Percentiles rank a stretch among this genome's conserved stretches.
Evolutionary conservation across 495 filamentous ascomycete species (phyloP).

Genomic region (Beverwykella pulmonaria): DNA sequence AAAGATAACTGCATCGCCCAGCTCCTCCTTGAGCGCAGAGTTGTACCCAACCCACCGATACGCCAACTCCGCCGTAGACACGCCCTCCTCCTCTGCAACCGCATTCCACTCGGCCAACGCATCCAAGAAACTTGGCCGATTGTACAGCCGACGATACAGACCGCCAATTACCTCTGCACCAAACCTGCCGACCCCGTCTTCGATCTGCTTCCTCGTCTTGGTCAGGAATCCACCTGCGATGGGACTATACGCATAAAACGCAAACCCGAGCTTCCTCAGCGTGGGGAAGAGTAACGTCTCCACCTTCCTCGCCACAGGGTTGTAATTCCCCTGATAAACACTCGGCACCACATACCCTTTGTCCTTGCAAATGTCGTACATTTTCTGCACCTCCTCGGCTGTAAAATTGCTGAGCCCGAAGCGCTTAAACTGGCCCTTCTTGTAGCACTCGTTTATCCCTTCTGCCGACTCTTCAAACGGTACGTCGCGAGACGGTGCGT

Average conservation of each 20-base stretch:
- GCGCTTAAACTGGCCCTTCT: slow-evolving; percentile 30
- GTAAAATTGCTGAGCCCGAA: slow-evolving; percentile 57
- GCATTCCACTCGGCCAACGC: slow-evolving; percentile 54
- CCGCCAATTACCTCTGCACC: slow-evolving; percentile 39
- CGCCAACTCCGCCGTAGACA: slow-evolving; percentile 55
- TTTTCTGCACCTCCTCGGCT: slow-evolving; percentile 49
- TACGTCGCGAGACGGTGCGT: slow-evolving; percentile 22
- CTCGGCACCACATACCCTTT: slow-evolving; percentile 51
- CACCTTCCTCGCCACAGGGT: slow-evolving; percentile 46
- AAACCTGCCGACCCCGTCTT: slow-evolving; percentile 49
- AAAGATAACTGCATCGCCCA: slow-evolving; percentile 58
- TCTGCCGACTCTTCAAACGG: slow-evolving; percentile 27
- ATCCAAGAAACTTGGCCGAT: slow-evolving; percentile 46
- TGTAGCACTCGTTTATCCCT: slow-evolving; percentile 31
- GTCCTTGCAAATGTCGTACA: slow-evolving; percentile 46
- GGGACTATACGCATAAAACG: slow-evolving; percentile 47
- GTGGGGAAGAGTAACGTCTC: slow-evolving; percentile 49
- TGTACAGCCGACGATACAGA: slow-evolving; percentile 51
- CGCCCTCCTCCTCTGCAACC: slow-evolving; percentile 51
- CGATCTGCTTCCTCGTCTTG: slow-evolving; percentile 45
- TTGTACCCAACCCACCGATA: slow-evolving; percentile 61
- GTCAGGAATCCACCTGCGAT: slow-evolving; percentile 45
- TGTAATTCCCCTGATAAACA: slow-evolving; percentile 59
- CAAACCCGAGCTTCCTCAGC: slow-evolving; percentile 42
- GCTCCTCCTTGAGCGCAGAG: slow-evolving; percentile 51